These are phyloP conservation scores for Polygonum maritimum DNA, from an alignment of 148 eudicot genomes.

Conservation along the genomic window DNA sequence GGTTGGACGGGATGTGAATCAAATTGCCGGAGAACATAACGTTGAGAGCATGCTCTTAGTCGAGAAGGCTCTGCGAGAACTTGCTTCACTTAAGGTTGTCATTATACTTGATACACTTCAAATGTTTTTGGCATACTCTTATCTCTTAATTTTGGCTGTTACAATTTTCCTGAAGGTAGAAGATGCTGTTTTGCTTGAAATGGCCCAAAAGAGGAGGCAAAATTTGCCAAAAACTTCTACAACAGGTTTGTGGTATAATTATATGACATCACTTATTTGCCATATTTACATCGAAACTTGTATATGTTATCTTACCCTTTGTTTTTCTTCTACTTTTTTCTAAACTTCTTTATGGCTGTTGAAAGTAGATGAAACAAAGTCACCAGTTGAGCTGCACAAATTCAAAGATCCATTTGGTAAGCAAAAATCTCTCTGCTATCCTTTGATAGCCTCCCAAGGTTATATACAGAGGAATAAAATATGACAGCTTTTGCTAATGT, in stretches of 20 bases:
- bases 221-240: slow-evolving; percentile 32
- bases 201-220: slow-evolving; percentile 62
- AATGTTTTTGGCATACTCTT: neutral
- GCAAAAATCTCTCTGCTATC: neutral
- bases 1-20: slow-evolving; percentile 21
- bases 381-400: slow-evolving; percentile 49
- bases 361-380: slow-evolving; percentile 57
- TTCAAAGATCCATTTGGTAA: slow-evolving; percentile 60
- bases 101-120: neutral
- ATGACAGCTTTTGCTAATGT: neutral
- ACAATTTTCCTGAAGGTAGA: slow-evolving; percentile 47
- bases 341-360: neutral
- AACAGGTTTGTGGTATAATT: slow-evolving; percentile 25
- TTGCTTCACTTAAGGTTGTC: slow-evolving; percentile 64
- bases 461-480: neutral
- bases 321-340: too few species aligned
- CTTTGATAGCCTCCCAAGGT: neutral
- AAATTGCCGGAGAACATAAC: slow-evolving; percentile 44
- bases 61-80: slow-evolving; percentile 81
- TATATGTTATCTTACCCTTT: neutral
- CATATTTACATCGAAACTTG: neutral
- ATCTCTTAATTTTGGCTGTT: neutral
- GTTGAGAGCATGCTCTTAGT: slow-evolving; percentile 91
- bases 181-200: slow-evolving; percentile 63
- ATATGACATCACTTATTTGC: neutral